Evolutionary conservation across 2,329 filamentous ascomycete genomes (phyloP).

Genomic region (Hymenoscyphus repandus): DNA sequence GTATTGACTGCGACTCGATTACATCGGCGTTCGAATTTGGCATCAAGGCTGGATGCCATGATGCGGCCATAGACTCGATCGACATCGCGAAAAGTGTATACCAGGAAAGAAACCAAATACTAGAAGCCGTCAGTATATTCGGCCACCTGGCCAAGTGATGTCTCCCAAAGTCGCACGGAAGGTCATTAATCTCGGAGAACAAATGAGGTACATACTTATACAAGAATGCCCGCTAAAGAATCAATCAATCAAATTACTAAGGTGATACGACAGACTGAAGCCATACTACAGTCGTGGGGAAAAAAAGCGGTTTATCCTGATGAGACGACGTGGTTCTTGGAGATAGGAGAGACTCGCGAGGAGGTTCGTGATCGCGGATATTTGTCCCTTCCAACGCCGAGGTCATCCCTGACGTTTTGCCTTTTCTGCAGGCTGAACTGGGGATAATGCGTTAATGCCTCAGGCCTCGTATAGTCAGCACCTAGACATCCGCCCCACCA

Average conservation of each 20-base stretch:
- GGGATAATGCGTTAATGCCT: no score
- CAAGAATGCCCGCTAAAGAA: constrained; percentile 22
- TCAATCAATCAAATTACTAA: constrained; percentile 22
- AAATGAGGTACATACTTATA: constrained; percentile 23
- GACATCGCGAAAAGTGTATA: constrained; percentile 33
- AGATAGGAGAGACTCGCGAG: constrained; percentile 1
- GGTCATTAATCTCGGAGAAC: neutral
- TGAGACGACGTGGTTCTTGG: neutral
- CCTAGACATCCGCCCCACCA: no score
- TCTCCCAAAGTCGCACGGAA: neutral
- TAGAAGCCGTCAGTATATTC: constrained; percentile 19
- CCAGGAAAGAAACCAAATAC: constrained; percentile 25
- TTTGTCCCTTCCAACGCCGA: no score
- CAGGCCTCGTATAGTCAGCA: no score
- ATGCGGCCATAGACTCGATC: constrained; percentile 38
- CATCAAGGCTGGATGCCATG: constrained; percentile 49
- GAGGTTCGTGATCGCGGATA: no score
- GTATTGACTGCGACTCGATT: constrained; percentile 12
- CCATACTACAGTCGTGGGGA: constrained; percentile 15
- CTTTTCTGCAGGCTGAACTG: neutral
- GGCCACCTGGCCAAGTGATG: neutral
- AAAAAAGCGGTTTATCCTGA: neutral
- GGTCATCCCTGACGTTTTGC: no score
- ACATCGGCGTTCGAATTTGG: constrained; percentile 35
- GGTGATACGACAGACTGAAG: constrained; percentile 9